phyloP scores from a whole-genome alignment of 2,329 filamentous ascomycete genomes.

The Blumeriella jaapii region DNA sequence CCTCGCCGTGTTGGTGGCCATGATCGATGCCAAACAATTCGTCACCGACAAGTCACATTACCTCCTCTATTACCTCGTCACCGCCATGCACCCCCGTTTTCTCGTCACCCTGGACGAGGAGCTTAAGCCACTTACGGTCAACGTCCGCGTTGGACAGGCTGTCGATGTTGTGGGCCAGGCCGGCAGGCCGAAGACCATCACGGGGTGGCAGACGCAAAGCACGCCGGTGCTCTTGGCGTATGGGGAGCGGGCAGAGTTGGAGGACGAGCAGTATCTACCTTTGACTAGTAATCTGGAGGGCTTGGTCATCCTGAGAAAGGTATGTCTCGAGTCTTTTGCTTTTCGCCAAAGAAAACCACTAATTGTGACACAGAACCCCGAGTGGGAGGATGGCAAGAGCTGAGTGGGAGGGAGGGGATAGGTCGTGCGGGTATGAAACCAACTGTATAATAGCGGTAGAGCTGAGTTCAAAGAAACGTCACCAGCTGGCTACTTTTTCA shows the following conservation, averaged over 20 bases:
- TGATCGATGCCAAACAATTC: conserved; percentile 91
- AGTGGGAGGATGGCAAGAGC: conserved; percentile 40
- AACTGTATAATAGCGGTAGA: conserved; percentile 27
- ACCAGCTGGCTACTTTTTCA: conserved; percentile 15
- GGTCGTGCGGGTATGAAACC: conserved; percentile 21
- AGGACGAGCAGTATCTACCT: conserved; percentile 94
- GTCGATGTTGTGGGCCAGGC: conserved; percentile 97
- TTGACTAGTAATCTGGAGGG: conserved; percentile 87
- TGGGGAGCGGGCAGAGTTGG: conserved; percentile 89
- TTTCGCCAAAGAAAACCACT: conserved; percentile 2
- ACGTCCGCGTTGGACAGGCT: conserved; percentile 93
- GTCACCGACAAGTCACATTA: conserved; percentile 64
- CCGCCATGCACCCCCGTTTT: conserved; percentile 94
- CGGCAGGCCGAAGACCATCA: conserved; percentile 95
- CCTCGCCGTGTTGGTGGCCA: conserved; percentile 77
- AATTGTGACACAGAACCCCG: conserved; percentile 35
- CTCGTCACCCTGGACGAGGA: conserved; percentile 92
- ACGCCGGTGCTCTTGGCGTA: conserved; percentile 94
- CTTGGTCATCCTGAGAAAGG: conserved; percentile 93
- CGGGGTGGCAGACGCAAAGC: conserved; percentile 98
- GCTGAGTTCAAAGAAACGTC: conserved; percentile 14
- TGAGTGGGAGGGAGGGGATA: conserved; percentile 13
- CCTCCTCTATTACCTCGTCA: conserved; percentile 92
- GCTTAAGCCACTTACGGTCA: conserved; percentile 85
- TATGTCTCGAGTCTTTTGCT: conserved; percentile 34